Evolutionary conservation across 2,329 filamentous ascomycete genomes (phyloP).

Genomic region (Alternaria dauci): DNA sequence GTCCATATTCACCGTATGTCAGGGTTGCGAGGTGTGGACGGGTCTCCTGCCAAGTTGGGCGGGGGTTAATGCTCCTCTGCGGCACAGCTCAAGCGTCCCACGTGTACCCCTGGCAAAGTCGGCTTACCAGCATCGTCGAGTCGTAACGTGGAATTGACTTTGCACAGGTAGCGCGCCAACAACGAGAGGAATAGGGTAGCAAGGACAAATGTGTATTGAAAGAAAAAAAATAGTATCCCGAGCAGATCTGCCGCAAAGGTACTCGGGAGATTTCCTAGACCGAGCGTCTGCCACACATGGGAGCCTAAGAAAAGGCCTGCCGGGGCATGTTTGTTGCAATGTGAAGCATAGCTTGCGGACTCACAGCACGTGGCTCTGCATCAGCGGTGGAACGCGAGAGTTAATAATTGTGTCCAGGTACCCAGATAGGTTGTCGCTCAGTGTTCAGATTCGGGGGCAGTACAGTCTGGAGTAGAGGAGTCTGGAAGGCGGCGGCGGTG

Average conservation of each 20-base stretch:
- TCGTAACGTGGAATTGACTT: neutral
- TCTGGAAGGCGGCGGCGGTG: conserved; percentile 11
- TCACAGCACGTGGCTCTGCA: neutral
- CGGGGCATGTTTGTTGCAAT: neutral
- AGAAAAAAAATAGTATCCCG: neutral
- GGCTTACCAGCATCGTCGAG: neutral
- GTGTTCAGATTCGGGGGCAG: neutral
- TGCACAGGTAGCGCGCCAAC: neutral
- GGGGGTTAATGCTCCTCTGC: neutral
- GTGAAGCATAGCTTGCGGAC: neutral
- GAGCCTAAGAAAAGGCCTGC: neutral
- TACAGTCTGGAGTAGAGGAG: neutral
- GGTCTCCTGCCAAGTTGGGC: neutral
- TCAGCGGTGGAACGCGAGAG: neutral
- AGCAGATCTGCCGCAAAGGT: neutral
- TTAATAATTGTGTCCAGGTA: neutral
- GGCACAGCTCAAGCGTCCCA: neutral
- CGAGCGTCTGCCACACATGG: neutral
- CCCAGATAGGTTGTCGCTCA: neutral
- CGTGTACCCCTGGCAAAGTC: conserved; percentile 1
- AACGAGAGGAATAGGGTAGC: neutral
- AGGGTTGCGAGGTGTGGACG: neutral
- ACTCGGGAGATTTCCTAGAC: neutral
- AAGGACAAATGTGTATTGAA: neutral
- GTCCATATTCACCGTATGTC: conserved; percentile 19